Evolutionary conservation across 2,329 filamentous ascomycete species (phyloP).

Genomic region (Pestalotiopsis sp.): DNA sequence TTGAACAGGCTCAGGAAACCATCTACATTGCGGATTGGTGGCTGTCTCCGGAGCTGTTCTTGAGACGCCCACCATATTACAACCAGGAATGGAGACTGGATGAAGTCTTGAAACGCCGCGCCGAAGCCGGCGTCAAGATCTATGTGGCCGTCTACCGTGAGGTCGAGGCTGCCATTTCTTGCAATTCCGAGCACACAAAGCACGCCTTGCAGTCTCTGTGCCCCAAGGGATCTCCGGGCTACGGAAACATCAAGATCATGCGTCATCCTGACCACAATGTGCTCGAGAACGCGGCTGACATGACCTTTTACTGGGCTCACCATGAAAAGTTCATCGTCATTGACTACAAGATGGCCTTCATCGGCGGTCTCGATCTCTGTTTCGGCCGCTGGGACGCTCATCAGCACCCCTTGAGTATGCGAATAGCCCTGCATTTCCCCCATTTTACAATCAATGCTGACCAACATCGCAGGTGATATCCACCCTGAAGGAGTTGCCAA

Average conservation of each 20-base stretch:
- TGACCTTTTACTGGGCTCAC: slow-evolving; percentile 89
- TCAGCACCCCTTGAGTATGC: slow-evolving; percentile 73
- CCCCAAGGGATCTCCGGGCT: slow-evolving; percentile 77
- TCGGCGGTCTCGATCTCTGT: slow-evolving; percentile 92
- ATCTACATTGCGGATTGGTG: slow-evolving; percentile 99
- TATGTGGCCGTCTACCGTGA: slow-evolving; percentile 94
- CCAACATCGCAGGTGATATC: slow-evolving; percentile 57
- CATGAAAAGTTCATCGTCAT: slow-evolving; percentile 98
- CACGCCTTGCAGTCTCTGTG: slow-evolving; percentile 80
- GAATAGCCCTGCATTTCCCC: too few relatives aligned
- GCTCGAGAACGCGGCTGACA: slow-evolving; percentile 89
- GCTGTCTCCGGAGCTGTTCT: slow-evolving; percentile 85
- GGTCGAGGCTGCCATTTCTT: slow-evolving; percentile 79
- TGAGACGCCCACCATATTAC: slow-evolving; percentile 80
- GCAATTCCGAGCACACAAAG: slow-evolving; percentile 93
- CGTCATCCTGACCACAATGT: slow-evolving; percentile 95
- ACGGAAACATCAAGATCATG: slow-evolving; percentile 88
- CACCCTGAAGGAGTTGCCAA: slow-evolving; percentile 82
- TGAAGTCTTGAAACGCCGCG: slow-evolving; percentile 81
- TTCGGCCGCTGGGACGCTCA: slow-evolving; percentile 93
- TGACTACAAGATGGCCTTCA: slow-evolving; percentile 88
- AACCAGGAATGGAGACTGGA: slow-evolving; percentile 89
- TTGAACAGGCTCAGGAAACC: slow-evolving; percentile 88
- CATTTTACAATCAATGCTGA: neutral
- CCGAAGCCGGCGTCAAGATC: slow-evolving; percentile 92